A percentile compares a stretch with the other conserved stretches of the same genome.
Evolutionary conservation across 257 asterid species (phyloP).

Genomic region (Rubia yunnanensis): DNA sequence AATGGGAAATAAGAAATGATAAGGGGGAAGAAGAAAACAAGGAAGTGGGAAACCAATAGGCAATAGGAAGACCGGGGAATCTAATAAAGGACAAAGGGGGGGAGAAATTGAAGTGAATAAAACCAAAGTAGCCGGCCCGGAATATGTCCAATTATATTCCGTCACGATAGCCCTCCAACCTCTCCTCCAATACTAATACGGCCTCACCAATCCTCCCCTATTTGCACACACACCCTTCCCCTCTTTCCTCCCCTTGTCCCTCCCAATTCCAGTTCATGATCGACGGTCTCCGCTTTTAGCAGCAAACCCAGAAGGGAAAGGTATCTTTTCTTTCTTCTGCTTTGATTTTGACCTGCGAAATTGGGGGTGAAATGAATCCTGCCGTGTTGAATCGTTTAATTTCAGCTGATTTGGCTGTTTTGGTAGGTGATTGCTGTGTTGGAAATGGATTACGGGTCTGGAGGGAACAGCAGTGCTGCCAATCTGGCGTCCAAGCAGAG

Average conservation of each 20-base stretch:
- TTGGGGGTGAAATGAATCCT: neutral
- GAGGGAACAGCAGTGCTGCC: conserved; percentile 47
- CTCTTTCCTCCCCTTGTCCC: neutral
- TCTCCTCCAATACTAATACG: conserved; percentile 2
- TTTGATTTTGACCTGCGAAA: conserved; percentile 3
- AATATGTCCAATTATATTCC: conserved; percentile 20
- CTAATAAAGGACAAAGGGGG: neutral
- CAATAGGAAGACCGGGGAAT: conserved; percentile 5
- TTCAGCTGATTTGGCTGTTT: neutral
- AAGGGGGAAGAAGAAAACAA: neutral
- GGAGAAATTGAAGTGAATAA: neutral
- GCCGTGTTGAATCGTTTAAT: too few species aligned
- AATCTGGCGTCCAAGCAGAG: conserved; percentile 86
- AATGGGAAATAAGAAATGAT: neutral
- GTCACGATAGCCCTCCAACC: conserved; percentile 9
- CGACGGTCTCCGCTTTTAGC: neutral
- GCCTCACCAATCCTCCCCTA: neutral
- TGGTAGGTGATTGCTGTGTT: neutral
- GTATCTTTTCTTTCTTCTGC: neutral
- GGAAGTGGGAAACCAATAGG: neutral
- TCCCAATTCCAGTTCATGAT: neutral
- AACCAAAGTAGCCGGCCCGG: conserved; percentile 21
- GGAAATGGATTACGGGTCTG: conserved; percentile 50
- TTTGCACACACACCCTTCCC: neutral
- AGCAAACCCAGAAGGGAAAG: neutral